These are phyloP conservation scores for Pilobolus umbonatus DNA, from an alignment of 192 early-diverging fungal species.

Conservation along the genomic window DNA sequence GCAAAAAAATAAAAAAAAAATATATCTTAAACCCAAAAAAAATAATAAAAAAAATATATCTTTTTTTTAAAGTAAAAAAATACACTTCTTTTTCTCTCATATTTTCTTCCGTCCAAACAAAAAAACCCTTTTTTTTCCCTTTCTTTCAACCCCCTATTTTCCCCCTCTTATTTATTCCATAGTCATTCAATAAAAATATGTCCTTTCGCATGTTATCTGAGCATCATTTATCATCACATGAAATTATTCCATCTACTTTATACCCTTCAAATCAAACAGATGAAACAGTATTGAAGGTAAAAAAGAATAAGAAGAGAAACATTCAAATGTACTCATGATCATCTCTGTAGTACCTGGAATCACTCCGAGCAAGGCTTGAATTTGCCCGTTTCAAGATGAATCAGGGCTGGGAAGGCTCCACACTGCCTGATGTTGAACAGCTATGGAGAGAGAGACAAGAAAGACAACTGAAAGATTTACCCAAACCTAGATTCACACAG, in stretches of 20 bases:
- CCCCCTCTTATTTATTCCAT: no score
- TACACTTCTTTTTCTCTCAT: neutral
- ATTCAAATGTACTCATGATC: neutral
- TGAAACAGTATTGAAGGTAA: slow-evolving; percentile 6
- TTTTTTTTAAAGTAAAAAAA: neutral
- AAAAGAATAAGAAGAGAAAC: neutral
- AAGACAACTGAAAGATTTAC: slow-evolving; percentile 11
- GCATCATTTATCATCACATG: neutral
- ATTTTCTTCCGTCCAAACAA: neutral
- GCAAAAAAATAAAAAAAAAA: no score
- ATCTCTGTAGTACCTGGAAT: slow-evolving; percentile 3
- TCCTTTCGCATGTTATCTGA: slow-evolving; percentile 4
- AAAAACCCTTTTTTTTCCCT: neutral
- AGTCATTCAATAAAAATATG: slow-evolving; percentile 1
- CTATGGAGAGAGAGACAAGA: slow-evolving; percentile 26
- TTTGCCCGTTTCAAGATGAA: slow-evolving; percentile 34
- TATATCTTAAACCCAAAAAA: no score
- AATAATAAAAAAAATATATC: no score
- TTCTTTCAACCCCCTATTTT: neutral
- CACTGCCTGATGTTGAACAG: slow-evolving; percentile 24
- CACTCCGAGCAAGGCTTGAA: slow-evolving; percentile 9
- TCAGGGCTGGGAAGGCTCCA: slow-evolving; percentile 29
- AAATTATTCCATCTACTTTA: neutral
- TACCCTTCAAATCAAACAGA: no score
- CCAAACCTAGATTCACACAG: slow-evolving; percentile 29